Evolutionary conservation across 495 filamentous ascomycete species (phyloP).

Genomic region (Pyrenula massariospora): DNA sequence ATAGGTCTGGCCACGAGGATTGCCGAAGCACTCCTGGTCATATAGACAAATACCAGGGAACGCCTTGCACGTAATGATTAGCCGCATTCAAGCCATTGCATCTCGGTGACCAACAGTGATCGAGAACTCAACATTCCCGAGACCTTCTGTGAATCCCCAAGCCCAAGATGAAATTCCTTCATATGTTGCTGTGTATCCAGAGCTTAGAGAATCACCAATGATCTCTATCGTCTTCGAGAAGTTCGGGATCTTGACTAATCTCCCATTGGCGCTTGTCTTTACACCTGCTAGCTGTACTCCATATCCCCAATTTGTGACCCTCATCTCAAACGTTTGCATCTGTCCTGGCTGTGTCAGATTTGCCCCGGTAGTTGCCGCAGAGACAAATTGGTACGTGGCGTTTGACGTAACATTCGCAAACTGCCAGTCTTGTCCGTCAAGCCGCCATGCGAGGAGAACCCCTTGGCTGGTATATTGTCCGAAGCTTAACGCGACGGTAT

Average conservation of each 20-base stretch:
- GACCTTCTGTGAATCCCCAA: constrained; percentile 42
- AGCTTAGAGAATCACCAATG: constrained; percentile 43
- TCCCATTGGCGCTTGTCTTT: constrained; percentile 34
- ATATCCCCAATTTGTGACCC: constrained; percentile 55
- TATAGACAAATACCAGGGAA: constrained; percentile 51
- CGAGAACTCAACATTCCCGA: constrained; percentile 52
- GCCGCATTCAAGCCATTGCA: neutral
- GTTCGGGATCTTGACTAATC: constrained; percentile 39
- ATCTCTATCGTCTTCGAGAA: constrained; percentile 47
- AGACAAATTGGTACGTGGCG: constrained; percentile 49
- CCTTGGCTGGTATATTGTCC: constrained; percentile 43
- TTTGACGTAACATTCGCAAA: constrained; percentile 55
- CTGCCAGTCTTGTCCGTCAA: constrained; percentile 52
- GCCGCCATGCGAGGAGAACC: constrained; percentile 42
- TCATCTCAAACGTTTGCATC: neutral
- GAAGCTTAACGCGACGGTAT: constrained; percentile 51
- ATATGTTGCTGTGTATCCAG: constrained; percentile 52
- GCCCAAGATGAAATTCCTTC: constrained; percentile 50
- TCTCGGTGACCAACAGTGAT: constrained; percentile 30
- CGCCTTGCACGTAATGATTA: constrained; percentile 13
- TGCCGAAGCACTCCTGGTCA: constrained; percentile 46
- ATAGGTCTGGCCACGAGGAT: constrained; percentile 26
- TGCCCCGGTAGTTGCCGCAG: neutral
- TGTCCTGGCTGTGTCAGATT: neutral
- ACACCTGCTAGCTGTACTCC: constrained; percentile 47